Conservation (phyloP, 2,329 filamentous ascomycete species). For the Emmonsia crescens region DNA sequence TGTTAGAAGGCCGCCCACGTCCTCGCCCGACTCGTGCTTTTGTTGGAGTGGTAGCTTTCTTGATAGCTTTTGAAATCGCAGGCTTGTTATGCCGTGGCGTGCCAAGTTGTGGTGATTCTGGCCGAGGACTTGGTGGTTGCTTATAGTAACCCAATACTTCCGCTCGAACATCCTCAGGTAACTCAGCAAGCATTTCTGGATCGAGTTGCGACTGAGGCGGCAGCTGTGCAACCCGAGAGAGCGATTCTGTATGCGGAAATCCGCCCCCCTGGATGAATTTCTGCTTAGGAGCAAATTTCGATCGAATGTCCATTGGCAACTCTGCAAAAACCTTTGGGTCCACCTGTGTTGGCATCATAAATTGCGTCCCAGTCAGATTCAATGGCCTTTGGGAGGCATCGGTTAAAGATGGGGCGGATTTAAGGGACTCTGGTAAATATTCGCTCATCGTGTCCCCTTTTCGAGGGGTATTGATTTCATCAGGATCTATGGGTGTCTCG, state of each 20-base stretch:
- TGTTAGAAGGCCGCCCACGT: slow-evolving; percentile 39
- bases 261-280: slow-evolving; percentile 17
- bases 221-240: slow-evolving; percentile 30
- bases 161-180: slow-evolving; percentile 75
- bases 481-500: slow-evolving; percentile 32
- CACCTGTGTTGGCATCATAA: slow-evolving; percentile 70
- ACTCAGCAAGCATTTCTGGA: slow-evolving; percentile 66
- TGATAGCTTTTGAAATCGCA: slow-evolving; percentile 15
- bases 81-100: slow-evolving; percentile 34
- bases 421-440: slow-evolving; percentile 19
- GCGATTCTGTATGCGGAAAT: slow-evolving; percentile 23
- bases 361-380: slow-evolving; percentile 80
- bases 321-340: slow-evolving; percentile 76
- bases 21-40: slow-evolving; percentile 47
- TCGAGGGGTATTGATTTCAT: slow-evolving; percentile 37
- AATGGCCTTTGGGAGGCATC: slow-evolving; percentile 49
- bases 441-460: slow-evolving; percentile 22
- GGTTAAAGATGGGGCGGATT: slow-evolving; percentile 22
- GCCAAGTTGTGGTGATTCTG: slow-evolving; percentile 31
- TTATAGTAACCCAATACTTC: slow-evolving; percentile 69
- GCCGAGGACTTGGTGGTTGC: slow-evolving; percentile 17
- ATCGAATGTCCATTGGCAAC: slow-evolving; percentile 71
- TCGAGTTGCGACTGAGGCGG: slow-evolving; percentile 69
- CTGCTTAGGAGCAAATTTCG: slow-evolving; percentile 56
- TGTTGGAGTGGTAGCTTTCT: slow-evolving; percentile 50